These are phyloP conservation scores for Linum trigynum DNA, from an alignment of 345 rosid species.

Conservation along the genomic window DNA sequence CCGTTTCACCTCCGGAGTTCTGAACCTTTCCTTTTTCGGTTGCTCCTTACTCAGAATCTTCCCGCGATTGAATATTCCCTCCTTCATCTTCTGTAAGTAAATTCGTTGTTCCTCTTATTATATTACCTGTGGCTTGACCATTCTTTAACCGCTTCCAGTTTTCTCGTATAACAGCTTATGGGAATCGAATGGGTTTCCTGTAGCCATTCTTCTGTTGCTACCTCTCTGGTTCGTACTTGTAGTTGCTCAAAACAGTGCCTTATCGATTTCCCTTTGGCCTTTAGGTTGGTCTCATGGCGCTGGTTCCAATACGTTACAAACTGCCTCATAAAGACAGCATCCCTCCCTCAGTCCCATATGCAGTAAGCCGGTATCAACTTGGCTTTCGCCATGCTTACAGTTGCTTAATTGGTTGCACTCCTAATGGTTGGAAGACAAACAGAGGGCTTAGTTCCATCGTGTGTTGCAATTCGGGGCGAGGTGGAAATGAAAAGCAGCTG, in stretches of 20 bases:
- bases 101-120: too few species aligned
- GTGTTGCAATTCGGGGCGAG: slow-evolving; percentile 22
- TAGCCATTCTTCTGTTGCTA: too few species aligned
- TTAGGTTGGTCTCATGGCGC: slow-evolving; percentile 35
- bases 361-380: slow-evolving; percentile 7
- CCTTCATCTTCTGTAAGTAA: background rate
- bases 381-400: background rate
- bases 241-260: too few species aligned
- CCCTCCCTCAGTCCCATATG: slow-evolving; percentile 17
- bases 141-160: too few species aligned
- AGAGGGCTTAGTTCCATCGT: slow-evolving; percentile 16
- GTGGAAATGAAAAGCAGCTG: slow-evolving; percentile 29
- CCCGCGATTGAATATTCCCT: background rate
- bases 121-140: too few species aligned
- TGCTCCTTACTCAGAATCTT: background rate
- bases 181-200: too few species aligned
- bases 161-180: too few species aligned
- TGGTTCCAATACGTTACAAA: slow-evolving; percentile 37
- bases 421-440: slow-evolving; percentile 6
- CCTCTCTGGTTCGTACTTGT: too few species aligned
- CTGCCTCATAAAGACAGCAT: slow-evolving; percentile 24
- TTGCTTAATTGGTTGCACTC: background rate
- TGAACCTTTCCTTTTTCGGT: background rate
- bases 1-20: background rate
- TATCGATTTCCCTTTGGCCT: too few species aligned